These are phyloP conservation scores for Solanum appendiculatum DNA, from an alignment of 257 asterid genomes.

Conservation along the genomic window DNA sequence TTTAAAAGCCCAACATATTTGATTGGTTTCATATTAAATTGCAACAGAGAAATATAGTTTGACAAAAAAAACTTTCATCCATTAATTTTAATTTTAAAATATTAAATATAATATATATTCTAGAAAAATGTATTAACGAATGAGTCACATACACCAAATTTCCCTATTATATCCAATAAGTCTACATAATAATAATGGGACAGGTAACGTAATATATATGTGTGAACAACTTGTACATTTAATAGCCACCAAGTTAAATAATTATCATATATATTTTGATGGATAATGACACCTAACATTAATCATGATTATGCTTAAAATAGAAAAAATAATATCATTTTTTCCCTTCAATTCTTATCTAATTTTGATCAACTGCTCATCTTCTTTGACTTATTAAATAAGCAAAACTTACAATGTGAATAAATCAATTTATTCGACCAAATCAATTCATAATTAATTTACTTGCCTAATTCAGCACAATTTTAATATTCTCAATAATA, in stretches of 20 bases:
- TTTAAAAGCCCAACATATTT: background rate
- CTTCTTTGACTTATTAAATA: slow-evolving; percentile 16
- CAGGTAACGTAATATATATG: background rate
- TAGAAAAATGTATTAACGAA: background rate
- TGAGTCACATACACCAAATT: slow-evolving; percentile 1
- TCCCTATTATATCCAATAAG: slow-evolving; percentile 3
- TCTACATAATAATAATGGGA: background rate
- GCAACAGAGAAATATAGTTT: background rate
- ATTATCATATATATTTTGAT: background rate
- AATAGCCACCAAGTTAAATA: slow-evolving; percentile 9
- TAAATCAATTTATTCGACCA: background rate
- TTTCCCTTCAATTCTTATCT: background rate
- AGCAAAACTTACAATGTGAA: background rate
- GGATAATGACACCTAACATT: background rate
- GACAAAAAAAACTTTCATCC: background rate
- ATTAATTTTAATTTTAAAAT: background rate
- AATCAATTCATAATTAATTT: background rate
- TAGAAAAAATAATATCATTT: slow-evolving; percentile 2
- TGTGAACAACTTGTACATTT: background rate
- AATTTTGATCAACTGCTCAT: slow-evolving; percentile 19
- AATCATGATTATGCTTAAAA: background rate
- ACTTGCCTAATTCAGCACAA: background rate
- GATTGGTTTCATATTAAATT: background rate
- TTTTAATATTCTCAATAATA: background rate
- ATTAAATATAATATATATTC: background rate